Evolutionary conservation across 164 flowering plant genomes (phyloP), one percentile per base, ranked within the genome.

Genomic region (Chimonanthus salicifolius): DNA sequence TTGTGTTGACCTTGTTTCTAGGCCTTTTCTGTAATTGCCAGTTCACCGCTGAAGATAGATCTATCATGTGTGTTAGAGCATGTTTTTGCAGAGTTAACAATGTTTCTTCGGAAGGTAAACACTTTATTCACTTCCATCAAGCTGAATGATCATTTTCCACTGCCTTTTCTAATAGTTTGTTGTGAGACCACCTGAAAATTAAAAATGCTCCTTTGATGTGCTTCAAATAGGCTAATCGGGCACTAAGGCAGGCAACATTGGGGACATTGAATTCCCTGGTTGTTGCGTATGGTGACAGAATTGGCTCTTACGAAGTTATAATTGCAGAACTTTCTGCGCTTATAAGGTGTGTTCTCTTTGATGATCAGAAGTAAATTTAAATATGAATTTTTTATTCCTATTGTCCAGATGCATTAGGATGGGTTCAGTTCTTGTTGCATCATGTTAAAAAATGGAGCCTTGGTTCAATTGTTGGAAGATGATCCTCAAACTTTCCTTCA

Each of bases 11-110:
- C 16, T 46, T 47, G 33, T 33, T 47, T 76, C 43, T 86, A 96
- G 98, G 98, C 99, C 45, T 96, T 96, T 85, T 91, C 97, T 80
- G 95, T 91, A 47, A 92, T 96, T 83, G 97, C 99, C 75, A 78
- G 88, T 76, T 94, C 97, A 71, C 94, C 89, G 10, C 89, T 96
- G 64, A 88, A 78, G 77, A 79, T 96, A 49, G 97, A 94, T 78
- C 82, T 94, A 9, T 85, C 98, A 62, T 94, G 97, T 74, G 91
- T 94, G 44, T 70, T 94, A 84, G 98, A 88, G 80, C 88, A 91
- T 80, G 90, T 96, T 62, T 85, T 94, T 79, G 71, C 89, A 18
- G 99, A 96, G 83, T 77, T 96, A 77, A 92, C 99, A 54, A 89
- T 95, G 69, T 96, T 96, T 81, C 75, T 96, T 74, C 82, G 99